Base-by-base conservation (phyloP, 805 yeast genomes). In the Ogataea naganishii region DNA sequence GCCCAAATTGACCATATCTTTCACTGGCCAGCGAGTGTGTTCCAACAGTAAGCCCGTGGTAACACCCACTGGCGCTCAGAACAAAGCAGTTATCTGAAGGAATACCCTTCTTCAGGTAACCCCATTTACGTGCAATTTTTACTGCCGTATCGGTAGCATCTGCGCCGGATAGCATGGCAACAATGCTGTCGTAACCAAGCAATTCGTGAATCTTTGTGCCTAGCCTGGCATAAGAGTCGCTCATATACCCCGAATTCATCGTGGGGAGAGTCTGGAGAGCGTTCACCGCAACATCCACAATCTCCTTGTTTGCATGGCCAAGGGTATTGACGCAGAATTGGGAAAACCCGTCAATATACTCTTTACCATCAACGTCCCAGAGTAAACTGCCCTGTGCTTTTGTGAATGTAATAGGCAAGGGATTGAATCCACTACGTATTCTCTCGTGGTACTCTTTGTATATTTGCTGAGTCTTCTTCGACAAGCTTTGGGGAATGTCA, bases 41-140 rank as follows among this genome's bases (percentile, higher is more conserved):
- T 6, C 51, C 44, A 9, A 46, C 40, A 1, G 54, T 47, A 7
- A 40, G 17, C 6, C 54, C 54, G 33, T 49, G 54, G 28, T 49
- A 49, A 30, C 52, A 47, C 2, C 35, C 43, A 10, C 46, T 27
- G 2, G 49, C 26, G 2, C 50, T 43, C 11, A 49, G 35, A 10
- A 49, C 37, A 20, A 46, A 32, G 3, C 46, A 43, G 18, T 39
- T 26, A 23, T 38, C 38, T 14, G 30, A 23, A 12, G 41, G 32
- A 24, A 49, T 47, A 4, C 38, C 37, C 24, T 49, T 49, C 18
- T 31, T 38, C 7, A 23, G 6, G 30, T 43, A 39, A 1, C 50
- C 52, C 54, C 54, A 49, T 27, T 47, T 47, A 30, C 52, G 36
- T 5, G 52, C 51, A 25, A 49, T 41, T 22, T 47, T 46, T 7